phyloP scores from a whole-genome alignment of 805 yeast species.

The Candida coquimbonensis region DNA sequence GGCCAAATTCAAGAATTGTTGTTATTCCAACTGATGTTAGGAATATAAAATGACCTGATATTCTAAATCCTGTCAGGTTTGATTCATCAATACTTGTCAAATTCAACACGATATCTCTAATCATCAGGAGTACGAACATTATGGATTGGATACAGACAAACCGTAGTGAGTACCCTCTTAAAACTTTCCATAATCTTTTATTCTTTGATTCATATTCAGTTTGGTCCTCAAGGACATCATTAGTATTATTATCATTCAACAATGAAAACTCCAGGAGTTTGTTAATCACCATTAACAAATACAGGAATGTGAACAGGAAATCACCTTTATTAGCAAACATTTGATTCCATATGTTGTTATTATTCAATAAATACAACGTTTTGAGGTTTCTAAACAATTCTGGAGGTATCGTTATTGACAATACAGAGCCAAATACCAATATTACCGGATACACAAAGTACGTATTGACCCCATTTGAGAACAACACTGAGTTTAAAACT shows the following conservation, averaged over 20 bases:
- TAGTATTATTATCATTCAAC: background rate
- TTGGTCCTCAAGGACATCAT: background rate
- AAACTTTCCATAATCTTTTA: background rate
- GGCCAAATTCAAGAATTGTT: conserved; percentile 2
- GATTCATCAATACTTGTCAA: conserved; percentile 1
- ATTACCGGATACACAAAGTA: conserved; percentile 6
- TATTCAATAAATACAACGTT: conserved; percentile 7
- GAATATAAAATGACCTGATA: conserved; percentile 7
- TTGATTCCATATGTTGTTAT: conserved; percentile 10
- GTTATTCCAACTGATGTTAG: conserved; percentile 5
- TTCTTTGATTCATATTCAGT: background rate
- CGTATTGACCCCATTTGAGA: conserved; percentile 3
- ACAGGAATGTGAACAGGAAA: conserved; percentile 8
- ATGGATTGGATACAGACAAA: background rate
- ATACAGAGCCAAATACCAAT: conserved; percentile 4
- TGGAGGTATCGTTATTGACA: conserved; percentile 3
- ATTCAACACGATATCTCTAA: conserved; percentile 1
- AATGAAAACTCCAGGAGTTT: conserved; percentile 1
- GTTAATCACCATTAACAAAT: conserved; percentile 2
- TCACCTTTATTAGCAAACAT: conserved; percentile 16
- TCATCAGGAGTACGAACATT: background rate
- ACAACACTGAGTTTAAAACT: background rate
- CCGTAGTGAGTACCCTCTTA: conserved; percentile 3
- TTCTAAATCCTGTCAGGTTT: conserved; percentile 4
- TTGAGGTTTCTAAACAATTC: conserved; percentile 6